Evolutionary conservation across 495 filamentous ascomycete genomes (phyloP).

Genomic region (Neurospora cerealis): DNA sequence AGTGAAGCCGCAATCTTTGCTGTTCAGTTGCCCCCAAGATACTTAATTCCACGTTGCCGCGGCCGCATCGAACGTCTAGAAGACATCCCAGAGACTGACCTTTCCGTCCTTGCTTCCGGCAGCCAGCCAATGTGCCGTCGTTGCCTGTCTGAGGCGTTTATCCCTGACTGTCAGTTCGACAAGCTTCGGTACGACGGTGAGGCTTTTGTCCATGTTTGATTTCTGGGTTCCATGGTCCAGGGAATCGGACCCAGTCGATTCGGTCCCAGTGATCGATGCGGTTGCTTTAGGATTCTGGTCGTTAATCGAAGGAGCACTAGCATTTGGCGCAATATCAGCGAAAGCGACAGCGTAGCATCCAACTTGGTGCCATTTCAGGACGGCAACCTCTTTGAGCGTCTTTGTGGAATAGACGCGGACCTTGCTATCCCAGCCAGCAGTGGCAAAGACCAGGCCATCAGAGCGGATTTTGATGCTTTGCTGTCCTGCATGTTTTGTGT

Average conservation of each 20-base stretch:
- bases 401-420: constrained; percentile 72
- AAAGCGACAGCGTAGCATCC: constrained; percentile 85
- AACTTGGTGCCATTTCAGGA: constrained; percentile 89
- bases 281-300: neutral
- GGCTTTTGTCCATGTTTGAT: neutral
- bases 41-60: neutral
- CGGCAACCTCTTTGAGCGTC: constrained; percentile 80
- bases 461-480: constrained; percentile 68
- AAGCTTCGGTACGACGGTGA: constrained; percentile 13
- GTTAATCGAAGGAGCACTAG: neutral
- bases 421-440: constrained; percentile 84
- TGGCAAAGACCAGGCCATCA: constrained; percentile 78
- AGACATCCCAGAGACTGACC: constrained; percentile 92
- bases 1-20: neutral
- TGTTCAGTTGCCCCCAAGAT: neutral
- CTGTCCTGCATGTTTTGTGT: constrained; percentile 85
- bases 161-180: constrained; percentile 45
- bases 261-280: neutral
- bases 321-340: constrained; percentile 34
- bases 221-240: neutral
- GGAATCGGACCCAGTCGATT: neutral
- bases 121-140: constrained; percentile 75
- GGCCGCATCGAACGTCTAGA: constrained; percentile 24
- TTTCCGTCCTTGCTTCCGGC: constrained; percentile 93
- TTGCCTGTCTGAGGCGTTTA: constrained; percentile 53